Evolutionary conservation across 441 rosid genomes (phyloP).

Genomic region (Iberis amara): DNA sequence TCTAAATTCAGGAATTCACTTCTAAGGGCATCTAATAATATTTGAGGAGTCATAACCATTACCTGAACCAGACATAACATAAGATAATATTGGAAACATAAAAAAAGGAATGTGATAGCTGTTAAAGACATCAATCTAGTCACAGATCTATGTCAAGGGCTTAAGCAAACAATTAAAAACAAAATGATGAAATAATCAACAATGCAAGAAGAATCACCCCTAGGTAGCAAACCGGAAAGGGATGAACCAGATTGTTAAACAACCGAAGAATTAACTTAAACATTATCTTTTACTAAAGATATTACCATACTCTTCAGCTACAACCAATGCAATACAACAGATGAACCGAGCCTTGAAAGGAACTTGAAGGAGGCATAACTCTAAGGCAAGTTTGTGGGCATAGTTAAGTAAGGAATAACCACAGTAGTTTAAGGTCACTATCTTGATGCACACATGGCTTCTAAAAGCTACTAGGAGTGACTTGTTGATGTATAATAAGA

Average conservation of each 20-base stretch:
- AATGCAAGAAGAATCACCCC: constrained; percentile 7
- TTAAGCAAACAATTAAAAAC: background rate
- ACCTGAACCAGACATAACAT: constrained; percentile 43
- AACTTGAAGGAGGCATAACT: too few species aligned
- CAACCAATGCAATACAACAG: too few species aligned
- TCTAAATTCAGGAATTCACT: constrained; percentile 59
- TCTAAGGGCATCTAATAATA: constrained; percentile 70
- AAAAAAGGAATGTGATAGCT: background rate
- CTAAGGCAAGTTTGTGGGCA: too few species aligned
- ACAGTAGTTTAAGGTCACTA: too few species aligned
- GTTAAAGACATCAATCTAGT: background rate
- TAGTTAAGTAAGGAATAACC: too few species aligned
- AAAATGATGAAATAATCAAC: constrained; percentile 1
- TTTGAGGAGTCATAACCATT: constrained; percentile 89
- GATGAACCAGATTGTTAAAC: too few species aligned
- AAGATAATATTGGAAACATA: constrained; percentile 1
- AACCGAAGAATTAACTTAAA: too few species aligned
- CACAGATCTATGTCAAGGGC: constrained; percentile 1
- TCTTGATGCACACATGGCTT: too few species aligned
- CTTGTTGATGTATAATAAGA: constrained; percentile 12
- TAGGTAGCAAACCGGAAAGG: background rate
- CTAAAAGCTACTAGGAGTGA: background rate
- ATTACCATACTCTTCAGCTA: too few species aligned
- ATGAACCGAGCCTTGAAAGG: too few species aligned
- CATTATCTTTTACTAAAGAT: too few species aligned